Evolutionary conservation across 176 grass and related monocot species (phyloP).

Genomic region (Themeda triandra): DNA sequence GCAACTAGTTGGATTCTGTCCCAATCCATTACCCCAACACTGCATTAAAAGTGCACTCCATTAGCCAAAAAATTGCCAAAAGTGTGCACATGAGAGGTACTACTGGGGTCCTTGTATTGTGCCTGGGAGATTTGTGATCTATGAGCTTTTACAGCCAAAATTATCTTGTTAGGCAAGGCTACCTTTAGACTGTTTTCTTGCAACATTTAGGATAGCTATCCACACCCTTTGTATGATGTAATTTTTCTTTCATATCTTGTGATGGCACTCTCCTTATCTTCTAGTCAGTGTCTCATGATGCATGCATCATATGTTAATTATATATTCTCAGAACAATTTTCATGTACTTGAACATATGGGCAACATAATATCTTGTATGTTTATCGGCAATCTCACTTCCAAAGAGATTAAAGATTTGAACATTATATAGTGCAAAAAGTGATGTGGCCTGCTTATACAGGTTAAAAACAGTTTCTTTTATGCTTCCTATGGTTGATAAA

Average conservation of each 20-base stretch:
- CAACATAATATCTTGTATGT: background rate
- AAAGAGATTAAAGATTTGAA: background rate
- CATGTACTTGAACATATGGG: background rate
- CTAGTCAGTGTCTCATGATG: slow-evolving; percentile 14
- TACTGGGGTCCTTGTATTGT: background rate
- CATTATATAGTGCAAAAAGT: background rate
- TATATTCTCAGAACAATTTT: background rate
- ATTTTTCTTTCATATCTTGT: no score
- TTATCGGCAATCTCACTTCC: no score
- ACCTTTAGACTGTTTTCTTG: background rate
- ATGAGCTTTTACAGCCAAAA: background rate
- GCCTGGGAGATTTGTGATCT: background rate
- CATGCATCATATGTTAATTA: background rate
- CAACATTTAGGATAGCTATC: background rate
- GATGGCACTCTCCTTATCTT: slow-evolving; percentile 39
- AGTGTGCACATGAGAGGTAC: background rate
- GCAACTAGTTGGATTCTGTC: background rate
- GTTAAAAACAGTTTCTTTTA: background rate
- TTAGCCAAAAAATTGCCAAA: background rate
- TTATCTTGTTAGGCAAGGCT: slow-evolving; percentile 3
- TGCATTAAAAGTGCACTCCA: background rate
- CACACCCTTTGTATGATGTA: background rate
- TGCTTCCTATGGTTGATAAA: background rate
- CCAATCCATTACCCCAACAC: background rate
- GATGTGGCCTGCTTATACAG: background rate